Conservation (phyloP, 352 stramenopile species). For the Pythium sukuiense region DNA sequence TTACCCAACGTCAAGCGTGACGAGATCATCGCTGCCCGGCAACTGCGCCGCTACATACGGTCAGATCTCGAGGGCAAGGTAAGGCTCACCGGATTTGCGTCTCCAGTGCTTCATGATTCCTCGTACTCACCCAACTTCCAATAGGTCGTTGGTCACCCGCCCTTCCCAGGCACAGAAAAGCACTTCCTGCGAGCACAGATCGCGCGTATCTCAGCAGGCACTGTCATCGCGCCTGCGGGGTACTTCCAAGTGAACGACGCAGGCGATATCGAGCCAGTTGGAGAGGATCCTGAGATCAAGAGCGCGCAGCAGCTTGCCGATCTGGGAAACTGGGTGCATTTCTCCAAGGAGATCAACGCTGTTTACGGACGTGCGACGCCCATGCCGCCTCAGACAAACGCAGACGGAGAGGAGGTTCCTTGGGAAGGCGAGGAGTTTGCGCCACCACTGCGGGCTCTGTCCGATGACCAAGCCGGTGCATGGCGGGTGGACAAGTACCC, state of each 20-base stretch:
- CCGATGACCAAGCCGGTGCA: conserved; percentile 60
- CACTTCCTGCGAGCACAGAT: conserved; percentile 90
- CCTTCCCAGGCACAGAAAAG: conserved; percentile 86
- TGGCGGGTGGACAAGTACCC: conserved; percentile 82
- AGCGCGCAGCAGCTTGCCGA: conserved; percentile 68
- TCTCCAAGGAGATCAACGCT: conserved; percentile 86
- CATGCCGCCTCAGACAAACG: conserved; percentile 70
- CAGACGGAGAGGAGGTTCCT: conserved; percentile 68
- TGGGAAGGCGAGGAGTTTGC: conserved; percentile 70
- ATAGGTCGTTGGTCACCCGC: conserved; percentile 72
- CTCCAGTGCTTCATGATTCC: background rate
- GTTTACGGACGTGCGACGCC: conserved; percentile 71
- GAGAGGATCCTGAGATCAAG: conserved; percentile 76
- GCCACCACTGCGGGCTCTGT: conserved; percentile 52
- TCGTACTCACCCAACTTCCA: background rate
- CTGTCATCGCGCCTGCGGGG: conserved; percentile 78
- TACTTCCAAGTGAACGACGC: conserved; percentile 81
- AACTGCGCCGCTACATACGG: conserved; percentile 79
- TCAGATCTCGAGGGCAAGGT: conserved; percentile 83
- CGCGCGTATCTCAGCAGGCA: conserved; percentile 83
- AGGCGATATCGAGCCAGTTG: conserved; percentile 68
- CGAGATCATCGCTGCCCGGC: conserved; percentile 76
- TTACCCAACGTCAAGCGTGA: conserved; percentile 72
- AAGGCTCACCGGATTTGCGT: background rate
- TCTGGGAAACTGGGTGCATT: conserved; percentile 84